These are phyloP conservation scores for Acacia melanoxylon DNA, from an alignment of 306 rosid species.

Conservation along the genomic window DNA sequence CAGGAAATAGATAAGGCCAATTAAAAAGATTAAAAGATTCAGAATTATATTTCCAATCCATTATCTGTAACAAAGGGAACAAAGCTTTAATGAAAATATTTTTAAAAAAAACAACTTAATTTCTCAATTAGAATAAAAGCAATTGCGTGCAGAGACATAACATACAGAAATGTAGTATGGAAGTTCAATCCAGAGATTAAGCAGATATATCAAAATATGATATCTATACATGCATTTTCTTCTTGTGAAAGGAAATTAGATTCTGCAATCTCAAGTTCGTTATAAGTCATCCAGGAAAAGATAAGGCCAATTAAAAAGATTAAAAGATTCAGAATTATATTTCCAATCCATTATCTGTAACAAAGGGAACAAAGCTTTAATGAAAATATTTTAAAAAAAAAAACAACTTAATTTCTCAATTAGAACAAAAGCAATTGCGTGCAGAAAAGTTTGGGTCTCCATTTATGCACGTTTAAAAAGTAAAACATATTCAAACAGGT, in stretches of 20 bases:
- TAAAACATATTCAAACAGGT: not conserved
- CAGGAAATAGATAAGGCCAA: constrained; percentile 5
- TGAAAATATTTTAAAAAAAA: not conserved
- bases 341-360: not conserved
- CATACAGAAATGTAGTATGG: not conserved
- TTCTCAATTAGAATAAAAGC: constrained; percentile 17
- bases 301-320: not conserved
- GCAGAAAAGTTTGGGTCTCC: constrained; percentile 1
- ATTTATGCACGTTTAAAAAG: not conserved
- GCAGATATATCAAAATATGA: constrained; percentile 22
- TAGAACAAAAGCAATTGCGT: constrained; percentile 9
- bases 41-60: not conserved
- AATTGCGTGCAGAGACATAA: constrained; percentile 17
- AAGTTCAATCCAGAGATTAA: constrained; percentile 4
- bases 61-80: not conserved
- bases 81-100: constrained; percentile 14
- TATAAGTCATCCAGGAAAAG: constrained; percentile 6
- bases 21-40: not conserved
- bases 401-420: not conserved
- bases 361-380: constrained; percentile 6
- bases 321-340: not conserved
- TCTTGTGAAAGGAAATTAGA: constrained; percentile 1
- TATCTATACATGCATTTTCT: constrained; percentile 7
- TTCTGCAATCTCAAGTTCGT: constrained; percentile 5
- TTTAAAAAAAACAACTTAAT: not conserved